phyloP scores from a whole-genome alignment of 192 early-diverging fungal genomes.

The Umbelopsis sp. region DNA sequence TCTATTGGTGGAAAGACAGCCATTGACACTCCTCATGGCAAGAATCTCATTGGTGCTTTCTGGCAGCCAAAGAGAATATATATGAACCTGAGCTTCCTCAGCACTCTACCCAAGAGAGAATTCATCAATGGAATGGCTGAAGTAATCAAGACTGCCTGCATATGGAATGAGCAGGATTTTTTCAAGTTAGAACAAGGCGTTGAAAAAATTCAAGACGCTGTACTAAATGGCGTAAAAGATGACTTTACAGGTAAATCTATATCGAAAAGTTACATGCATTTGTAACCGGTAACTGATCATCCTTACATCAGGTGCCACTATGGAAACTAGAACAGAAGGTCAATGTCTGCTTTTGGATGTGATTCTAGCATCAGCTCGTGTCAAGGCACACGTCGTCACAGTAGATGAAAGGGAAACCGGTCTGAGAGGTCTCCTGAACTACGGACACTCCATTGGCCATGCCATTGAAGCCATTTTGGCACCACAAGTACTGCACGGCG shows the following conservation, averaged over 20 bases:
- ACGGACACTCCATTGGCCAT: constrained; percentile 95
- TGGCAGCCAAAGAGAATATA: constrained; percentile 94
- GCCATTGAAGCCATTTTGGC: constrained; percentile 90
- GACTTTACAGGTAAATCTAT: constrained; percentile 38
- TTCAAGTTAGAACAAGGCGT: constrained; percentile 78
- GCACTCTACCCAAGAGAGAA: constrained; percentile 87
- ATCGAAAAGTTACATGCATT: background rate
- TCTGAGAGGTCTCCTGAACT: constrained; percentile 92
- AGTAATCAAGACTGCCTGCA: constrained; percentile 95
- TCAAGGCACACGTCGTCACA: constrained; percentile 94
- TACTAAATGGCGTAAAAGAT: constrained; percentile 48
- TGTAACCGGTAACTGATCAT: background rate
- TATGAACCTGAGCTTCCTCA: constrained; percentile 86
- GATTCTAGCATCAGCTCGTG: constrained; percentile 81
- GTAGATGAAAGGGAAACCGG: constrained; percentile 92
- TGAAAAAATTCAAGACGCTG: constrained; percentile 73
- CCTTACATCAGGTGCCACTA: background rate
- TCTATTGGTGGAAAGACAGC: constrained; percentile 97
- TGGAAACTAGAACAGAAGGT: constrained; percentile 56
- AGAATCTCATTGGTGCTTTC: constrained; percentile 95
- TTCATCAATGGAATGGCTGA: constrained; percentile 98
- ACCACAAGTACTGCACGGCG: constrained; percentile 89
- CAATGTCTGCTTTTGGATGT: constrained; percentile 73
- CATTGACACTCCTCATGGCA: constrained; percentile 93
- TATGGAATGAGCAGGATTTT: constrained; percentile 87